Conservation (phyloP, 2,329 filamentous ascomycete genomes). For the Pseudogymnoascus verrucosus region DNA sequence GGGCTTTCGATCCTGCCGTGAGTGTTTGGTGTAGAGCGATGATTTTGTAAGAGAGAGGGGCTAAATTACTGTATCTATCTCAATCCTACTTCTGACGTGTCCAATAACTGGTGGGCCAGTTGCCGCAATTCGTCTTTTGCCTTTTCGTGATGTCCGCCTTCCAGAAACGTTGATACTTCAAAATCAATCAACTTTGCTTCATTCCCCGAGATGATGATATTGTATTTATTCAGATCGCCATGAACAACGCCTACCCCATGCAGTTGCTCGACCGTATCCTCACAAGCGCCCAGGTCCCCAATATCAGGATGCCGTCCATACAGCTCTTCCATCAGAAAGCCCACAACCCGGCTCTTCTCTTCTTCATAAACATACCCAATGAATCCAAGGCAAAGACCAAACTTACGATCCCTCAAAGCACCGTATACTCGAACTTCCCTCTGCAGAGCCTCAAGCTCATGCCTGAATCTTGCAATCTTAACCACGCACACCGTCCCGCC, state of each 20-base stretch:
- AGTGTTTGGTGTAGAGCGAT: neutral
- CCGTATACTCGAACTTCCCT: neutral
- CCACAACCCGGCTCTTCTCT: neutral
- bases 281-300: neutral
- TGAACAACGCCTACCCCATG: neutral
- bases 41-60: neutral
- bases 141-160: neutral
- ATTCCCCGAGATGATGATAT: neutral
- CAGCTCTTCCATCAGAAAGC: conserved; percentile 1
- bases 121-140: neutral
- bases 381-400: neutral
- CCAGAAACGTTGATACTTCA: neutral
- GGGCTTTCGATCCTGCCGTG: conserved; percentile 26
- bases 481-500: neutral
- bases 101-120: neutral
- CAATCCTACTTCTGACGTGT: neutral
- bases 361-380: neutral
- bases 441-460: neutral
- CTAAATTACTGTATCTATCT: neutral
- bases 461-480: neutral
- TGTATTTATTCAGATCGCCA: conserved; percentile 5
- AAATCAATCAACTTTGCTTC: neutral
- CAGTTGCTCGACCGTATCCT: neutral
- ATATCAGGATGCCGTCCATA: neutral
- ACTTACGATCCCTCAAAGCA: neutral